Evolutionary conservation across 345 rosid species (phyloP).

Genomic region (Psidium friedrichsthalianum): DNA sequence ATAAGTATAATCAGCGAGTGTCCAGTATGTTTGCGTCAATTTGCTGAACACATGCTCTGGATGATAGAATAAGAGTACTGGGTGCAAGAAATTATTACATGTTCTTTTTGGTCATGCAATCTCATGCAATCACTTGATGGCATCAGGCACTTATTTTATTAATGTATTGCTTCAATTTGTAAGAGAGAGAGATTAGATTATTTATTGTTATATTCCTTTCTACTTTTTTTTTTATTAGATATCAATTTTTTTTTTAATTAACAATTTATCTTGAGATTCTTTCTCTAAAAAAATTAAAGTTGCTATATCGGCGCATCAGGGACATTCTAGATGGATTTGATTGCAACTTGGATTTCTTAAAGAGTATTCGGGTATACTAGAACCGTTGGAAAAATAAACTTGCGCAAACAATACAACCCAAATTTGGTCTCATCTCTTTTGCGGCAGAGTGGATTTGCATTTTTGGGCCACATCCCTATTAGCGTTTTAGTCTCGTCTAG

Average conservation of each 20-base stretch:
- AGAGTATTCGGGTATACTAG: not conserved
- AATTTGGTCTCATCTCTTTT: not conserved
- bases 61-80: not conserved
- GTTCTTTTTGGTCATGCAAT: not conserved
- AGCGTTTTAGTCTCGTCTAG: not conserved
- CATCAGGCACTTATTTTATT: not conserved
- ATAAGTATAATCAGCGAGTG: not conserved
- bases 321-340: not conserved
- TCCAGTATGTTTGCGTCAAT: not conserved
- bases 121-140: not conserved
- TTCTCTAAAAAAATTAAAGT: not conserved
- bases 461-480: not conserved
- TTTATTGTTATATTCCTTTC: not conserved
- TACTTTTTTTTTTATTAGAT: not conserved
- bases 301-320: not conserved
- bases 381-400: not conserved
- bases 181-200: not conserved
- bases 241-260: not conserved
- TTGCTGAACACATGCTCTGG: not conserved
- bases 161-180: not conserved
- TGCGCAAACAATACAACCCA: not conserved
- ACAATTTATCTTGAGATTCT: not conserved
- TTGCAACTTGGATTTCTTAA: not conserved
- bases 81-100: not conserved
- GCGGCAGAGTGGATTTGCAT: not conserved